A percentile compares a stretch with the other conserved stretches of the same genome.
phyloP scores from a whole-genome alignment of 116 monocot species.

The Papilionanthe hybrid region DNA sequence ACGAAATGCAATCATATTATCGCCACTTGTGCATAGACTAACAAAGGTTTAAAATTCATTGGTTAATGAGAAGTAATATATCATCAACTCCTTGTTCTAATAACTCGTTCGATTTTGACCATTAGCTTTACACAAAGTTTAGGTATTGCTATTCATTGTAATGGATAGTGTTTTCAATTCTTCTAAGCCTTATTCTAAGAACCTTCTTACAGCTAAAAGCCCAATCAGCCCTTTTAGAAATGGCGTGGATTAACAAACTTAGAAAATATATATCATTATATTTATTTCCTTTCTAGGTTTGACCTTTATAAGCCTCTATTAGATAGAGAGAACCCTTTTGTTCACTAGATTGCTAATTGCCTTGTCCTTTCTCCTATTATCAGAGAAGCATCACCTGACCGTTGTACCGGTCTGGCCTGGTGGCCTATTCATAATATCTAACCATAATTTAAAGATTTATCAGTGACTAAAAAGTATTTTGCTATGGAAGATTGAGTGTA shows the following conservation, averaged over 20 bases:
- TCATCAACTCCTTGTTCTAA: neutral
- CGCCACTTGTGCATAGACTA: neutral
- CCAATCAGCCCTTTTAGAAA: neutral
- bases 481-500: neutral
- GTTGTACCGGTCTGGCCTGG: neutral
- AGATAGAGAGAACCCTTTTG: neutral
- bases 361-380: neutral
- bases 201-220: neutral
- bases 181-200: neutral
- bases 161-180: neutral
- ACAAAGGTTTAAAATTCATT: neutral
- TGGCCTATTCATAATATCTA: neutral
- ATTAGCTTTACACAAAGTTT: neutral
- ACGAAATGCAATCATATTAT: neutral
- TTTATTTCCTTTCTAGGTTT: neutral
- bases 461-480: neutral
- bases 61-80: neutral
- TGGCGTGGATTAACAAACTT: neutral
- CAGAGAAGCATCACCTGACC: neutral
- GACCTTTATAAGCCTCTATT: neutral
- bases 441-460: neutral
- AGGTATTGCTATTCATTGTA: neutral
- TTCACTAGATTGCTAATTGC: neutral
- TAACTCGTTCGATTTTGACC: neutral
- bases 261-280: neutral